These are phyloP conservation scores for Brassica carinata DNA, from an alignment of 345 rosid species.

Conservation along the genomic window DNA sequence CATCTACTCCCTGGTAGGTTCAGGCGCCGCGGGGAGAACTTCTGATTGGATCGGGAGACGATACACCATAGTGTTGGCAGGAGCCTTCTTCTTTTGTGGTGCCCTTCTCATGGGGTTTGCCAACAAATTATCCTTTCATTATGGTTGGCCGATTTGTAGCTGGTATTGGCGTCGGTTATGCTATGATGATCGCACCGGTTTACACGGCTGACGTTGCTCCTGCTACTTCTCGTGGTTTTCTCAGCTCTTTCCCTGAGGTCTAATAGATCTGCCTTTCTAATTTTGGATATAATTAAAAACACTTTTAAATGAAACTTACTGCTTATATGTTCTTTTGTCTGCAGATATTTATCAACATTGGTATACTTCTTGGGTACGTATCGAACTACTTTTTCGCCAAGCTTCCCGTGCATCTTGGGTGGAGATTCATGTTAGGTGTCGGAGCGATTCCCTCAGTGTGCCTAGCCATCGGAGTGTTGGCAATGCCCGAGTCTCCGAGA, in stretches of 20 bases:
- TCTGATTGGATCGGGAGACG: conserved; percentile 74
- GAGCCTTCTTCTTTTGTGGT: conserved; percentile 48
- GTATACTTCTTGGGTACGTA: no score
- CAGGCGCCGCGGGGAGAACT: conserved; percentile 57
- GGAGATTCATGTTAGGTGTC: no score
- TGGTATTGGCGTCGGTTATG: conserved; percentile 75
- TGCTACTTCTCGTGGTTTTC: conserved; percentile 58
- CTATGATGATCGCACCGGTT: conserved; percentile 45
- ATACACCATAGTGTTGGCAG: conserved; percentile 66
- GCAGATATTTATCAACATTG: no score
- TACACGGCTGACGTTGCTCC: conserved; percentile 59
- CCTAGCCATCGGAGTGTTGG: no score
- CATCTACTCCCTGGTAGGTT: conserved; percentile 60
- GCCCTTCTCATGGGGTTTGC: conserved; percentile 58
- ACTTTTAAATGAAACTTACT: not conserved
- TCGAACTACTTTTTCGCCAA: no score
- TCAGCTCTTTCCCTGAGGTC: conserved; percentile 67
- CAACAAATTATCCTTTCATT: conserved; percentile 51
- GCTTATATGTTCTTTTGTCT: not conserved
- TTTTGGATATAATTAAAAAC: not conserved
- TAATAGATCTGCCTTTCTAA: not conserved
- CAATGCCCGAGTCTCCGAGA: no score
- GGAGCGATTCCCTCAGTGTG: no score
- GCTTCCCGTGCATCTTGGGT: no score
- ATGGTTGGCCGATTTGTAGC: conserved; percentile 65